These are phyloP conservation scores for Aspergillus carbonarius DNA, from an alignment of 2,329 filamentous ascomycete species.

Conservation along the genomic window DNA sequence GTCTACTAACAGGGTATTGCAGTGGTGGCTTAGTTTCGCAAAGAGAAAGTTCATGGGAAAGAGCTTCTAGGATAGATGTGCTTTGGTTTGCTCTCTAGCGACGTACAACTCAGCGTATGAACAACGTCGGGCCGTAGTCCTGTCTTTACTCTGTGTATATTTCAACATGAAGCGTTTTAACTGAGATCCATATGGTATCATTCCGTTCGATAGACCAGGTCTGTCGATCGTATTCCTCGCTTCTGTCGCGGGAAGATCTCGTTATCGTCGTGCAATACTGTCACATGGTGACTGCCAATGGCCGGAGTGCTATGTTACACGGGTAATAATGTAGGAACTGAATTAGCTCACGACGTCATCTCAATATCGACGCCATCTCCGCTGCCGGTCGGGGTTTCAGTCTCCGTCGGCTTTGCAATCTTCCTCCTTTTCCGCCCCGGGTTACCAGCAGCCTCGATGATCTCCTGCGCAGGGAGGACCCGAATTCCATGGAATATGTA, in stretches of 20 bases:
- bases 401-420: slow-evolving; percentile 36
- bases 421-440: slow-evolving; percentile 66
- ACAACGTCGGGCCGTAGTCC: slow-evolving; percentile 8
- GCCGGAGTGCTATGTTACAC: slow-evolving; percentile 3
- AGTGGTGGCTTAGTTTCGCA: slow-evolving; percentile 99
- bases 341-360: slow-evolving; percentile 20
- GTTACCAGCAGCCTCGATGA: slow-evolving; percentile 78
- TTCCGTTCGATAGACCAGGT: not conserved
- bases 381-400: slow-evolving; percentile 22
- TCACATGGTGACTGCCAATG: not conserved
- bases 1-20: slow-evolving; percentile 29
- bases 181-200: not conserved
- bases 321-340: not conserved
- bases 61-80: slow-evolving; percentile 57
- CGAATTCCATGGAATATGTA: slow-evolving; percentile 83
- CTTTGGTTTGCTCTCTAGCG: slow-evolving; percentile 16
- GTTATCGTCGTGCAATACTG: not conserved
- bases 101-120: slow-evolving; percentile 20
- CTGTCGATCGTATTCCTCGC: no score
- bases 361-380: slow-evolving; percentile 31
- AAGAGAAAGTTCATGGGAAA: slow-evolving; percentile 99
- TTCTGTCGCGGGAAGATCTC: no score
- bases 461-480: slow-evolving; percentile 75
- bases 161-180: slow-evolving; percentile 7
- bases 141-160: slow-evolving; percentile 12